Evolutionary conservation across 2,329 filamentous ascomycete genomes (phyloP), one percentile per base, ranked within the genome.

Genomic region (Hypoxylon sp.): DNA sequence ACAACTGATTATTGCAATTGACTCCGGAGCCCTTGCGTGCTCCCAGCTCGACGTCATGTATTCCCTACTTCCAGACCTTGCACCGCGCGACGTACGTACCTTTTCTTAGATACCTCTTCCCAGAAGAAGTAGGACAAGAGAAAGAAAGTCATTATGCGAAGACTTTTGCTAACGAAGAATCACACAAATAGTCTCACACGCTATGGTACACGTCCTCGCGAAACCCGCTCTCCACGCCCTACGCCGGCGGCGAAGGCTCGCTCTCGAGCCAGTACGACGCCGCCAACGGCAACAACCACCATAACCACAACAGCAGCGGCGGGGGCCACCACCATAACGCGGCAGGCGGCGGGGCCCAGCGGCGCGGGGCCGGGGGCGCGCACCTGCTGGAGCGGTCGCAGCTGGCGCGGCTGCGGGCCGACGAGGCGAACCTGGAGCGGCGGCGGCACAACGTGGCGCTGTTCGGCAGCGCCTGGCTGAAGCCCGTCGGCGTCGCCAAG

Each of bases 391-490:
- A 87, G 70, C 78, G 83, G 66, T 82, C 88, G 21, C 81, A 83
- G 2, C 85, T 97, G 3, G 84, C 88, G 8, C 81, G 88, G 1
- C 84, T 97, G 9, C 81, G 84, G 21, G 78, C 85, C 37, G 94
- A 97, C 72, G 95, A 98, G 77, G 83, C 87, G 59, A 83, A 87
- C 55, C 83, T 96, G 63, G 84, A 88, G 51, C 83, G 88, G 7
- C 91, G 94, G 42, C 92, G 93, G 69, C 78, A 85, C 43, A 92
- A 94, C 65, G 89, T 98, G 24, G 85, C 89, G 43, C 90, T 92
- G 69, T 97, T 96, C 71, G 95, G 95, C 58, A 90, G 88, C 64
- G 85, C 84, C 40, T 99, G 95, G 95, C 88, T 99, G 53, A 90
- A 89, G 56, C 95, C 95, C 0, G 92, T 92, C 0, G 95, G 94